A percentile compares a stretch with the other conserved stretches of the same genome.
Conservation (phyloP, 805 yeast genomes). For the Hanseniaspora pseudoguilliermondii region DNA sequence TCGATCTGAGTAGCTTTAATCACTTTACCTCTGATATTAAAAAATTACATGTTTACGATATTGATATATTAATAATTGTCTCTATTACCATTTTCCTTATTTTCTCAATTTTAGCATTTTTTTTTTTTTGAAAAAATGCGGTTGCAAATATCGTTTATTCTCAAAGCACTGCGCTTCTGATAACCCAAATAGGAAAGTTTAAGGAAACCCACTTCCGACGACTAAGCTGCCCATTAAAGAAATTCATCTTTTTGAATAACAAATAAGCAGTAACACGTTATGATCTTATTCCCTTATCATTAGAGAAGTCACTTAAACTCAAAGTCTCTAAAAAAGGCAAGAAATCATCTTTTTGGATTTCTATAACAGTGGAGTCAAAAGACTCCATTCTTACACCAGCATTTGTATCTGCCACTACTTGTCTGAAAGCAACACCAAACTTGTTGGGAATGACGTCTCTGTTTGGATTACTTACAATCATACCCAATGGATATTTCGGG, state of each 20-base stretch:
- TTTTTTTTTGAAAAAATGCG: too few species aligned
- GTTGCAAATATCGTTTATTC: too few species aligned
- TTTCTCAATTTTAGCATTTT: too few species aligned
- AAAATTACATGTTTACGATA: too few species aligned
- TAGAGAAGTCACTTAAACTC: constrained; percentile 58
- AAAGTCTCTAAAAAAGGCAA: constrained; percentile 75
- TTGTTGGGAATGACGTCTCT: constrained; percentile 50
- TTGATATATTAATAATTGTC: too few species aligned
- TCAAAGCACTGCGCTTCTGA: background rate
- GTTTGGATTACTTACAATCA: constrained; percentile 18
- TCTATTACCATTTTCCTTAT: too few species aligned
- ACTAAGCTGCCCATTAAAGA: background rate
- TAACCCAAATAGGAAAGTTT: background rate
- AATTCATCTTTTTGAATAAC: background rate
- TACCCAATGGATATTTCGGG: constrained; percentile 57
- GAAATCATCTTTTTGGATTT: constrained; percentile 75
- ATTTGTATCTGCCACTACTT: constrained; percentile 68
- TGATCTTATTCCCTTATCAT: constrained; percentile 7
- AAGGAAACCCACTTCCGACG: background rate
- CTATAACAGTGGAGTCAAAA: constrained; percentile 88
- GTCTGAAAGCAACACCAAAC: constrained; percentile 84
- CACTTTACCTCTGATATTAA: too few species aligned
- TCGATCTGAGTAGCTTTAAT: too few species aligned
- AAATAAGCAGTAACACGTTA: too few species aligned
- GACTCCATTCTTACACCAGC: constrained; percentile 87